Percentiles rank a stretch among this genome's conserved stretches.
These are phyloP conservation scores for Candolleomyces aberdarensis DNA, from an alignment of 768 basidiomycete genomes.

Conservation along the genomic window DNA sequence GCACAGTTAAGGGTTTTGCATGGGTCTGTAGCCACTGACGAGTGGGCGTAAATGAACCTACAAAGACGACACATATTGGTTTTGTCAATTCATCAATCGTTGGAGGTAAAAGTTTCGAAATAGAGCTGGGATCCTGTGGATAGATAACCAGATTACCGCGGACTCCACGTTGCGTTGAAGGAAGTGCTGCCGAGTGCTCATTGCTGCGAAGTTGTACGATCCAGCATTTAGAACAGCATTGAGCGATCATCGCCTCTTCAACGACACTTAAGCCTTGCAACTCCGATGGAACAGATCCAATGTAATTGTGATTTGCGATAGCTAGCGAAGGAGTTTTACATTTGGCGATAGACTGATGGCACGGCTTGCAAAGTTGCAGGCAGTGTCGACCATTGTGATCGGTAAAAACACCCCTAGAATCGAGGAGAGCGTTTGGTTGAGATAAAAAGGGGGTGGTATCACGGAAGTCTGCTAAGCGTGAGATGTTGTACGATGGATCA, in stretches of 20 bases:
- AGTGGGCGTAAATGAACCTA: constrained; percentile 27
- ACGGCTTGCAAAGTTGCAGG: too few species aligned
- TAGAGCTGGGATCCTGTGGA: constrained; percentile 29
- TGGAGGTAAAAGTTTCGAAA: constrained; percentile 31
- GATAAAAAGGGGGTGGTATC: too few species aligned
- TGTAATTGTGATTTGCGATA: neutral
- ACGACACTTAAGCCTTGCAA: constrained; percentile 30
- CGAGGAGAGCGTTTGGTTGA: too few species aligned
- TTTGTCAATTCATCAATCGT: constrained; percentile 29
- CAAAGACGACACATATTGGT: constrained; percentile 38
- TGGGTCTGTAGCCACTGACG: constrained; percentile 27
- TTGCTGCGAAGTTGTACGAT: constrained; percentile 30
- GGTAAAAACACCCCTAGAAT: too few species aligned
- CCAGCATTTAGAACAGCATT: constrained; percentile 33
- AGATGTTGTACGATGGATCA: too few species aligned
- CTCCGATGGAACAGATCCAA: constrained; percentile 24
- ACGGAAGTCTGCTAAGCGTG: too few species aligned
- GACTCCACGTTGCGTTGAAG: constrained; percentile 28
- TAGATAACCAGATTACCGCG: constrained; percentile 39
- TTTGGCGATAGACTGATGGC: too few species aligned
- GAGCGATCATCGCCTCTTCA: constrained; percentile 38
- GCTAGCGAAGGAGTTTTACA: too few species aligned
- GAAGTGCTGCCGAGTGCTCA: constrained; percentile 1
- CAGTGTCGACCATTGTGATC: too few species aligned
- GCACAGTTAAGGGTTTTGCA: constrained; percentile 33